Conservation (phyloP, 129 eudicot genomes). For the Flaveria trinervia region DNA sequence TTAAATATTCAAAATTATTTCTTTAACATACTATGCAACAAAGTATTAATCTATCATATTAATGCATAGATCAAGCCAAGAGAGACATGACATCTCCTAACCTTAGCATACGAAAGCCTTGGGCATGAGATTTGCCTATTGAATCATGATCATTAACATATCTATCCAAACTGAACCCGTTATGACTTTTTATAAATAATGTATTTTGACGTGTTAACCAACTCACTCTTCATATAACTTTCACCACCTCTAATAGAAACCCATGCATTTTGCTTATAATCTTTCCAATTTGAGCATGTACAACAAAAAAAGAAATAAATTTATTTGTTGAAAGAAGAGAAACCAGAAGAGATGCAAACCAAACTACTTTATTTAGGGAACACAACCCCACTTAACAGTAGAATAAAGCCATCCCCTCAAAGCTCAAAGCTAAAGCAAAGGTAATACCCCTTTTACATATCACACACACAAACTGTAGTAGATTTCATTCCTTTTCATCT, state of each 20-base stretch:
- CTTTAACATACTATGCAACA: not conserved
- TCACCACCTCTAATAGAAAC: not conserved
- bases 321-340: constrained; percentile 27
- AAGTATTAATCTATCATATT: not conserved
- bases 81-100: not conserved
- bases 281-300: constrained; percentile 21
- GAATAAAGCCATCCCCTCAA: constrained; percentile 42
- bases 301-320: not conserved
- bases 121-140: not conserved
- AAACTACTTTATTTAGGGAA: constrained; percentile 43
- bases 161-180: too few relatives aligned
- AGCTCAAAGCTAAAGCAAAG: constrained; percentile 49
- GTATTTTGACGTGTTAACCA: not conserved
- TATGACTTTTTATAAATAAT: too few relatives aligned
- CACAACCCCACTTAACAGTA: constrained; percentile 35
- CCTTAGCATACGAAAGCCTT: not conserved
- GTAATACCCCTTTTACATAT: constrained; percentile 32
- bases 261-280: not conserved
- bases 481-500: constrained; percentile 43
- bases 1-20: not conserved
- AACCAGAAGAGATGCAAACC: constrained; percentile 31
- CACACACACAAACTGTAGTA: constrained; percentile 34
- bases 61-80: not conserved
- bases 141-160: too few relatives aligned
- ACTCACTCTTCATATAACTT: not conserved